Percentiles rank a stretch among this genome's conserved stretches.
Conservation (phyloP, 2,329 filamentous ascomycete genomes). For the Sporothrix sp. region DNA sequence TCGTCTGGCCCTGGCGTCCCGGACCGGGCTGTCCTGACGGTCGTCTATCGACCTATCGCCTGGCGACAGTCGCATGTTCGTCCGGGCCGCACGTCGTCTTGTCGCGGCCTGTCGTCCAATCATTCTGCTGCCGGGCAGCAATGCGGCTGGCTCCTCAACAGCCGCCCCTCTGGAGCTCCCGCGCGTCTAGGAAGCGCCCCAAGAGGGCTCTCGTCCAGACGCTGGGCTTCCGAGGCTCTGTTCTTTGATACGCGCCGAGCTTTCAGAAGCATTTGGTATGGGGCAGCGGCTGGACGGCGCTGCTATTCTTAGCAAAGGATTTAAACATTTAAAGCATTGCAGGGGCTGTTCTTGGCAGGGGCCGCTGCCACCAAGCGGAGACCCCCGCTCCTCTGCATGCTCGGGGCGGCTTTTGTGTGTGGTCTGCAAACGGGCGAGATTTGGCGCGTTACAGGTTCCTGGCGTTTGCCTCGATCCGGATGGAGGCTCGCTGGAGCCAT, state of each 20-base stretch:
- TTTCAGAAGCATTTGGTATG: too few species aligned
- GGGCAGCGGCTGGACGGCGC: too few species aligned
- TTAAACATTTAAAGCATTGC: neutral
- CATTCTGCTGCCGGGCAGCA: neutral
- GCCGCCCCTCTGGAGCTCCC: neutral
- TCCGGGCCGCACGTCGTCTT: neutral
- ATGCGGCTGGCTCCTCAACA: neutral
- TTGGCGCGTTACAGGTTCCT: neutral
- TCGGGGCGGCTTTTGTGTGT: too few species aligned
- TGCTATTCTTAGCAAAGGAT: neutral
- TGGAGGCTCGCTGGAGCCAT: neutral
- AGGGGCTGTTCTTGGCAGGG: slow-evolving; percentile 1
- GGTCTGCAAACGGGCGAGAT: neutral
- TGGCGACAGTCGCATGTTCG: slow-evolving; percentile 1
- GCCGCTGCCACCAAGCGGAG: neutral
- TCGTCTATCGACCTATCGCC: slow-evolving; percentile 2
- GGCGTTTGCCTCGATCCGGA: neutral
- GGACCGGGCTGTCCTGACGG: neutral
- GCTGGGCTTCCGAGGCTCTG: neutral
- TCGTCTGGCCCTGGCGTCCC: neutral
- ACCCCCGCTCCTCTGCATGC: too few species aligned
- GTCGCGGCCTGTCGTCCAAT: neutral
- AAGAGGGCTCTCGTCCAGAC: too few species aligned
- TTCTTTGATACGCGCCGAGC: neutral
- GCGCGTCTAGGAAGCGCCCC: neutral